Base-by-base conservation (phyloP, 2,329 filamentous ascomycete species). In the Phyllosticta ampelicida region DNA sequence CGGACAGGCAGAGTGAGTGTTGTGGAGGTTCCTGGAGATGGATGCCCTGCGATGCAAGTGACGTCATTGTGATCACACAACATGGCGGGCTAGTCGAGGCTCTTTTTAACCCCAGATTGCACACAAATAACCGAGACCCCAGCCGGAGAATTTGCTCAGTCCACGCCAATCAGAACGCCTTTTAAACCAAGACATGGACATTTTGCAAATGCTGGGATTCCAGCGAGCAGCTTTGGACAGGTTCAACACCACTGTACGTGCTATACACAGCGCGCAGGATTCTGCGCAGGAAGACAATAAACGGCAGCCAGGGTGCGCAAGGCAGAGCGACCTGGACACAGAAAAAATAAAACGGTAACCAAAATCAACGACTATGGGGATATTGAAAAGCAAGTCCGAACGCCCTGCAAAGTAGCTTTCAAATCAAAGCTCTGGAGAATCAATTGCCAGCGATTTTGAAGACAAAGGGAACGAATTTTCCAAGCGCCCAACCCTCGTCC, bases 381-480 rank as follows among this genome's bases (percentile, higher is more conserved):
- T 58, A 58, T 58, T 51, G 50, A 58, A 44, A 58, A 58, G 18
- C 51, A 58, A 58, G 53, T 53, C 55, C 51, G 23, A 53, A 58
- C 55, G 55, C 55, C 55, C 21, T 18, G 30, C 55, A 53, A n/a
- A n/a, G n/a, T 44, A 44, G 36, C 36, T 44, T 44, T 58, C 55
- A 49, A 58, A 30, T 16, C 13, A 6, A 30, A 55, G 50, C 29
- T 21, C 44, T 55, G n/a, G 54, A 16, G 6, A 44, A 44, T 44
- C 10, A 13, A 5, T 44, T 44, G 36, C 36, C 36, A n/a, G n/a
- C 36, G 36, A 44, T 44, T 44, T 44, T 44, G 36, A 44, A 44
- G 36, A 44, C 16, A 44, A 44, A n/a, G 13, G 13, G n/a, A 44
- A 44, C 2, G n/a, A 16, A 8, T 6, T 44, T 44, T 44, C n/a